phyloP scores from a whole-genome alignment of 2,329 filamentous ascomycete species.

The Cercospora brassicicola region DNA sequence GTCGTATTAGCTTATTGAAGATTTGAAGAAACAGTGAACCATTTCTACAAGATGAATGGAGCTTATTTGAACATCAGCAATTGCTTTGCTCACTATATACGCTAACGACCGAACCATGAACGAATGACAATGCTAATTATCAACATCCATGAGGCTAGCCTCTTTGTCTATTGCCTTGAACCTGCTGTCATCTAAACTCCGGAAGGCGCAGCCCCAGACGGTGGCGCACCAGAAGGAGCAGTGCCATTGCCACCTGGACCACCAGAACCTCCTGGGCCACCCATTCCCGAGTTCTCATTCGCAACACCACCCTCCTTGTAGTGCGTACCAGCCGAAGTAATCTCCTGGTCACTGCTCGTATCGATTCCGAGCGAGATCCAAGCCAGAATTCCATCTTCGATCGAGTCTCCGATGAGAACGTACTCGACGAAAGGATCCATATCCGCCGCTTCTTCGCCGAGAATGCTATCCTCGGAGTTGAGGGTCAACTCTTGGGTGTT shows the following conservation, averaged over 20 bases:
- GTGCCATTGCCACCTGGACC: slow-evolving; percentile 8
- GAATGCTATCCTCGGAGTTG: slow-evolving; percentile 54
- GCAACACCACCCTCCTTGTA: slow-evolving; percentile 29
- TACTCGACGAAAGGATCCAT: slow-evolving; percentile 62
- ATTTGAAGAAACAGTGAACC: background rate
- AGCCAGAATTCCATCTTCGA: slow-evolving; percentile 54
- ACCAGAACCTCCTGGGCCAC: slow-evolving; percentile 12
- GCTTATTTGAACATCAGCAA: background rate
- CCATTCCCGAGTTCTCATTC: slow-evolving; percentile 24
- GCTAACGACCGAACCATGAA: background rate
- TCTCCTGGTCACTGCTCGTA: slow-evolving; percentile 32
- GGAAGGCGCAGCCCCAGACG: background rate
- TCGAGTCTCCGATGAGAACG: slow-evolving; percentile 55
- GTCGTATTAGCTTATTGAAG: background rate
- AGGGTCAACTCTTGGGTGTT: slow-evolving; percentile 48
- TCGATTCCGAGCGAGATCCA: slow-evolving; percentile 58
- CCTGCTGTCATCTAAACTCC: background rate
- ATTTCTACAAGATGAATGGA: background rate
- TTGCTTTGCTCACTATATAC: background rate
- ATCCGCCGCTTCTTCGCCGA: slow-evolving; percentile 49
- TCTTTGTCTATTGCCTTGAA: background rate
- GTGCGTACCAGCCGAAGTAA: slow-evolving; percentile 23
- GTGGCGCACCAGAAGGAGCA: slow-evolving; percentile 16
- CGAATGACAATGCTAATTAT: background rate
- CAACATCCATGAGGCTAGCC: background rate